Evolutionary conservation across 768 basidiomycete genomes (phyloP).

Genomic region (Tylopilus sp.): DNA sequence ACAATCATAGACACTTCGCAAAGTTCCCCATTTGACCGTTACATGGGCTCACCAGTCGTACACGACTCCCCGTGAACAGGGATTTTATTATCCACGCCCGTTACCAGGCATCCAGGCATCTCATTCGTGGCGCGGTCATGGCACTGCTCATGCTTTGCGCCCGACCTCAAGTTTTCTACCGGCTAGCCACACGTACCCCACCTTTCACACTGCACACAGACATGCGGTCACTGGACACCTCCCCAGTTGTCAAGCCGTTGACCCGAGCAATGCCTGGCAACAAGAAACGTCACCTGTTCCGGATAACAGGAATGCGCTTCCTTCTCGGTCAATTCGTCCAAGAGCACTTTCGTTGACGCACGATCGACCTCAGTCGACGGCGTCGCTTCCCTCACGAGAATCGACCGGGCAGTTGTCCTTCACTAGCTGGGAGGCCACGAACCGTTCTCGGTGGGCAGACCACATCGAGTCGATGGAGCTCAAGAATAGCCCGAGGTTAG

Average conservation of each 20-base stretch:
- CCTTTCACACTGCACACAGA: constrained; percentile 5
- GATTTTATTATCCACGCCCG: constrained; percentile 11
- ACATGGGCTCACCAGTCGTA: constrained; percentile 75
- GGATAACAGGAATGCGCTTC: constrained; percentile 1
- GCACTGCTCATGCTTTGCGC: constrained; percentile 3
- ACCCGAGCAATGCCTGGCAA: constrained; percentile 14
- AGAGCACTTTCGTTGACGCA: constrained; percentile 32
- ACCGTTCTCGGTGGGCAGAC: constrained; percentile 21
- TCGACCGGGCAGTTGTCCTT: constrained; percentile 28
- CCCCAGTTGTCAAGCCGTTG: neutral
- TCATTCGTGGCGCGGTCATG: constrained; percentile 22
- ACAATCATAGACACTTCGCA: constrained; percentile 56
- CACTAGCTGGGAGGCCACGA: constrained; percentile 25
- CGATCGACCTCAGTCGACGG: constrained; percentile 15
- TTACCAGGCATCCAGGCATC: constrained; percentile 4
- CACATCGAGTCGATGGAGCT: constrained; percentile 12
- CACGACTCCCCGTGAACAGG: constrained; percentile 15
- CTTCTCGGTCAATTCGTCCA: constrained; percentile 18
- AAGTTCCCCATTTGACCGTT: constrained; percentile 66
- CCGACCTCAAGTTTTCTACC: constrained; percentile 15
- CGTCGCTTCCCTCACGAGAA: constrained; percentile 22
- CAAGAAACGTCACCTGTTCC: neutral
- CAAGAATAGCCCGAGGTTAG: constrained; percentile 15
- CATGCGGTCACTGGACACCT: neutral
- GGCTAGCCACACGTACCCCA: constrained; percentile 14